Evolutionary conservation across 768 basidiomycete species (phyloP).

Genomic region (Boletellus ananas): DNA sequence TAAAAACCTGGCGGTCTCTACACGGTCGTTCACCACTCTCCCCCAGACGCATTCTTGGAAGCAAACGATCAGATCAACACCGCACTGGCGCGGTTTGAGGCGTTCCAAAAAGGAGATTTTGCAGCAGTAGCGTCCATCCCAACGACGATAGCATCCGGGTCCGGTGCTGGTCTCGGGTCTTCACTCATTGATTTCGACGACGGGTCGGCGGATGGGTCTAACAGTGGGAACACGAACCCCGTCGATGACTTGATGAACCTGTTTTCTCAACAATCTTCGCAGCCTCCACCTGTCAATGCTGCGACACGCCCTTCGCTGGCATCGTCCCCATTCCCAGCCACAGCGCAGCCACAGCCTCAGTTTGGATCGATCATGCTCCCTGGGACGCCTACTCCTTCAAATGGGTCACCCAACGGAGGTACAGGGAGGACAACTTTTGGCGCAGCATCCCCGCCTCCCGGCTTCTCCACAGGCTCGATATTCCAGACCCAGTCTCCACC

Average conservation of each 20-base stretch:
- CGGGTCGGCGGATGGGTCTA: slow-evolving; percentile 13
- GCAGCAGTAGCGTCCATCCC: slow-evolving; percentile 68
- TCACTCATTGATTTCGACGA: slow-evolving; percentile 85
- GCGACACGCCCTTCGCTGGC: slow-evolving; percentile 25
- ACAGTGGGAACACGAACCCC: slow-evolving; percentile 23
- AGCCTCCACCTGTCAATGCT: slow-evolving; percentile 22
- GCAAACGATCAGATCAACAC: slow-evolving; percentile 98
- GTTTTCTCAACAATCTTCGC: slow-evolving; percentile 36
- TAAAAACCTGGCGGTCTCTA: neutral
- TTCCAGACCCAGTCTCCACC: neutral
- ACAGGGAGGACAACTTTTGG: slow-evolving; percentile 9
- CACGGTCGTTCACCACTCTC: neutral
- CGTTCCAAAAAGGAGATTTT: slow-evolving; percentile 91
- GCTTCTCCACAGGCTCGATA: slow-evolving; percentile 3
- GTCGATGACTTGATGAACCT: slow-evolving; percentile 61
- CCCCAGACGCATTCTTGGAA: slow-evolving; percentile 84
- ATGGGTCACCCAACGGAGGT: slow-evolving; percentile 14
- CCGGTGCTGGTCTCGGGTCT: slow-evolving; percentile 23
- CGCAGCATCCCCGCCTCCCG: neutral
- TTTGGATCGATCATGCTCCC: slow-evolving; percentile 43
- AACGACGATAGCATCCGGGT: slow-evolving; percentile 43
- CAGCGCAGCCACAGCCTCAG: slow-evolving; percentile 22
- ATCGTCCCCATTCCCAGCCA: slow-evolving; percentile 14
- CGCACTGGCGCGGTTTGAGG: slow-evolving; percentile 84
- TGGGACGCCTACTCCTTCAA: slow-evolving; percentile 34